A percentile compares a stretch with the other conserved stretches of the same genome.
phyloP scores from a whole-genome alignment of 164 flowering plant species.

The Akebia trifoliata region DNA sequence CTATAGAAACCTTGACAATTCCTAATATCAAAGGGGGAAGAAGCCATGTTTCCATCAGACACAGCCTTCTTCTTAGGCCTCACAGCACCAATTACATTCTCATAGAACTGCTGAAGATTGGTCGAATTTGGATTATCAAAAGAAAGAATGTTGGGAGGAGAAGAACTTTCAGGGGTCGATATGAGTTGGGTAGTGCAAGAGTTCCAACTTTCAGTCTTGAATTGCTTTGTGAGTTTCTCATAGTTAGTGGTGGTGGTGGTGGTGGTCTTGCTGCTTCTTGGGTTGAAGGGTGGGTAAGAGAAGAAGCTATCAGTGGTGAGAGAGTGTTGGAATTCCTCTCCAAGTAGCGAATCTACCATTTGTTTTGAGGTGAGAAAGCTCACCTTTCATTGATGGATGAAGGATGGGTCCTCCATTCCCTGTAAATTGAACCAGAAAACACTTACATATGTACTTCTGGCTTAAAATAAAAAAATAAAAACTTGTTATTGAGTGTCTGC shows the following conservation, averaged over 20 bases:
- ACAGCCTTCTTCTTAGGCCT: conserved; percentile 47
- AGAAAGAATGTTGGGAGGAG: conserved; percentile 28
- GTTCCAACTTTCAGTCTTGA: conserved; percentile 43
- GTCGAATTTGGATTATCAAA: conserved; percentile 21
- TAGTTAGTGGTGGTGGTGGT: conserved; percentile 7
- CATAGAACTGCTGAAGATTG: conserved; percentile 3
- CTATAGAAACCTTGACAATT: conserved; percentile 25
- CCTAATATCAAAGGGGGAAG: conserved; percentile 25
- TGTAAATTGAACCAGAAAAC: conserved; percentile 11
- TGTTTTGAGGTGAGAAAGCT: conserved; percentile 30
- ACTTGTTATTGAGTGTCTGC: too few species aligned
- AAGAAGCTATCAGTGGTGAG: conserved; percentile 16
- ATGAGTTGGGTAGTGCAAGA: conserved; percentile 24
- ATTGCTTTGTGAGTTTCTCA: conserved; percentile 45
- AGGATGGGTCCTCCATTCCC: conserved; percentile 54
- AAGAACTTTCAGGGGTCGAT: conserved; percentile 23
- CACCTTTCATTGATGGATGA: conserved; percentile 40
- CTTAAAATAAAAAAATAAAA: too few species aligned
- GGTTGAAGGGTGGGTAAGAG: conserved; percentile 23
- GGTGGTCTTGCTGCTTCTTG: conserved; percentile 12
- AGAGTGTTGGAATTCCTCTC: conserved; percentile 32
- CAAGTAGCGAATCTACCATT: conserved; percentile 39
- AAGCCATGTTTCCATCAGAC: too few species aligned
- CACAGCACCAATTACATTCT: conserved; percentile 22
- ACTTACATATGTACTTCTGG: too few species aligned